Evolutionary conservation across 2,329 filamentous ascomycete genomes (phyloP), one percentile per base, ranked within the genome.

Genomic region (Aspergillus costaricaensis): DNA sequence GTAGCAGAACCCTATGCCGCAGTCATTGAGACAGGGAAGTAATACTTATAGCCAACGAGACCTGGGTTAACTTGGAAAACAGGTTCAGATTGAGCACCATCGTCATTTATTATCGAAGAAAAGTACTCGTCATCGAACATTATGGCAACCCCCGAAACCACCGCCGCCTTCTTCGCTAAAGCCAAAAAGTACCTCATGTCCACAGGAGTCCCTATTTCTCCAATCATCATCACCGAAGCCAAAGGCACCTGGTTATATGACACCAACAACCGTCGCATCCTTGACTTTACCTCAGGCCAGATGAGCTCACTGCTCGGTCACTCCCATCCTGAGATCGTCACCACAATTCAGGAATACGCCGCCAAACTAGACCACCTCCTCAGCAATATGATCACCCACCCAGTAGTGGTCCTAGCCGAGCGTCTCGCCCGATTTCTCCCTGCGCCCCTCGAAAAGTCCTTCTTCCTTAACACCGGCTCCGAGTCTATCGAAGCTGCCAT

Each of bases 401-500:
- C 85, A 0, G 86, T 88, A 0, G 74, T 88, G 15, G 74, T 79
- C n/a, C 77, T 87, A 0, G 83, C 79, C 0, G 79, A 83, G 63
- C 78, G 81, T 1, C 74, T 88, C 4, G 82, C 80, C 15, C 70
- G 71, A 1, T 68, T 83, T 2, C 76, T 86, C 2, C 85, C 85
- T 0, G 55, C 59, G 0, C 66, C 70, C 0, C 74, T 88, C 0
- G 81, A 84, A 61, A 83, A 83, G 62, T 80, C 84, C 0, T 82
- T 86, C 67, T 87, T 88, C 62, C 76, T 86, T 9, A 84, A 77
- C 54, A 88, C 85, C 0, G 85, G 85, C 1, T 80, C 79, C 2
- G 85, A 88, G 68, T 81, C 77, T 48, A 85, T 81, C 61, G 86
- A 90, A 64, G 85, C 85, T 3, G 87, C 87, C 2, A 86, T 89